phyloP scores from a whole-genome alignment of 805 yeast genomes.

The Starmerella kuoi region DNA sequence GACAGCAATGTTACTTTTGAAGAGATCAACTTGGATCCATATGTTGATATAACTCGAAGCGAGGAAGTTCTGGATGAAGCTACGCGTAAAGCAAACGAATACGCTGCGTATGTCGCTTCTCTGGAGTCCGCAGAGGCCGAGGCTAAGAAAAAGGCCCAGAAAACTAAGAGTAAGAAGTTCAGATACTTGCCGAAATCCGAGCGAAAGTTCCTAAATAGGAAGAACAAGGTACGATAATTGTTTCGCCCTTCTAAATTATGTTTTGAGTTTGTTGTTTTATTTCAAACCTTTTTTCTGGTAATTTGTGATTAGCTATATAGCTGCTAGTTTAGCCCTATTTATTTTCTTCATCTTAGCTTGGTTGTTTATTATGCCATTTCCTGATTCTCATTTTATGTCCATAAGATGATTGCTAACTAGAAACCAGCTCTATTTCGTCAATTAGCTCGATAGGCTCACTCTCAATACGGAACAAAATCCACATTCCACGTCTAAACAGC shows the following conservation, averaged over 20 bases:
- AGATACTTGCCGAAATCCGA: constrained; percentile 75
- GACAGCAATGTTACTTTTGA: constrained; percentile 47
- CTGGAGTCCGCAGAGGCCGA: constrained; percentile 30
- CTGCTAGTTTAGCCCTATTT: neutral
- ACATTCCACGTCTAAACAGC: constrained; percentile 69
- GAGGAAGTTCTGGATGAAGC: constrained; percentile 61
- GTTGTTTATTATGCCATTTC: no score
- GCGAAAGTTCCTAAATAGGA: constrained; percentile 43
- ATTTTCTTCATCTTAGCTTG: neutral
- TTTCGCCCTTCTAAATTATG: no score
- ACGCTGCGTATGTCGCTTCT: constrained; percentile 55
- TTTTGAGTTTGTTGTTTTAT: no score
- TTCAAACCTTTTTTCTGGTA: neutral
- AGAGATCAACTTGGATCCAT: constrained; percentile 41
- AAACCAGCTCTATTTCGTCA: constrained; percentile 15
- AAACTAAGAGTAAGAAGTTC: constrained; percentile 48
- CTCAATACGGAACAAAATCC: constrained; percentile 80
- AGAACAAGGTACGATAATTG: constrained; percentile 30
- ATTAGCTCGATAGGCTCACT: constrained; percentile 42
- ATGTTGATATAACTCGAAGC: constrained; percentile 58
- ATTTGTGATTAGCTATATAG: no score
- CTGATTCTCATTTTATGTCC: neutral
- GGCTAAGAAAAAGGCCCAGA: constrained; percentile 18
- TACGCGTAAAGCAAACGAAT: constrained; percentile 66
- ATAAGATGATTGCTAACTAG: no score